A percentile compares a stretch with the other conserved stretches of the same genome.
These are phyloP conservation scores for Fusarium robinianum DNA, from an alignment of 2,329 filamentous ascomycete species.

Conservation along the genomic window DNA sequence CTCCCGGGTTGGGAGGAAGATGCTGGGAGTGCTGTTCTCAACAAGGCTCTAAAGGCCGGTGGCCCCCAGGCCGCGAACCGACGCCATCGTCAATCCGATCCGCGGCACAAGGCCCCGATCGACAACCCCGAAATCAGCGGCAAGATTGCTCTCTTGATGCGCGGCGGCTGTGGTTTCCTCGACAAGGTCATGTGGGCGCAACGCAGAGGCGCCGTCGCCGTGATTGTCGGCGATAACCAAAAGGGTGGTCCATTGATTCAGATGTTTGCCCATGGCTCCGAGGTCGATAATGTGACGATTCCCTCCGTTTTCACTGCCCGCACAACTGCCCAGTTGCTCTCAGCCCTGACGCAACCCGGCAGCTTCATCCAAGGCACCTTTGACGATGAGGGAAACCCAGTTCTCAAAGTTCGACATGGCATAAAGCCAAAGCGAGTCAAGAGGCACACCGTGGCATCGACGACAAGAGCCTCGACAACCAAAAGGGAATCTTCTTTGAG, in stretches of 20 bases:
- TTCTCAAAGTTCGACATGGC: slow-evolving; percentile 57
- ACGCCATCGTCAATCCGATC: no score
- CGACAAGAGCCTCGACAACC: slow-evolving; percentile 12
- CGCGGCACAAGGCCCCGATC: slow-evolving; percentile 29
- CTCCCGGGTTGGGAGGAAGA: slow-evolving; percentile 83
- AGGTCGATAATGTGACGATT: slow-evolving; percentile 89
- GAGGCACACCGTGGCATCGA: slow-evolving; percentile 14
- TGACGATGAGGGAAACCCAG: slow-evolving; percentile 63
- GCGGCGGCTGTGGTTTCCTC: slow-evolving; percentile 92
- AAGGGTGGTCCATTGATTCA: slow-evolving; percentile 88
- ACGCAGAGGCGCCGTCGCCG: slow-evolving; percentile 80
- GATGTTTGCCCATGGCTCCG: slow-evolving; percentile 96
- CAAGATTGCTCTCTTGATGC: slow-evolving; percentile 88
- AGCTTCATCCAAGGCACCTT: slow-evolving; percentile 64
- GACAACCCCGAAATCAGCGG: slow-evolving; percentile 91
- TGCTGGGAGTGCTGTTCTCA: slow-evolving; percentile 51
- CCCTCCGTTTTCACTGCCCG: slow-evolving; percentile 93
- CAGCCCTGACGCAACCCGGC: slow-evolving; percentile 78
- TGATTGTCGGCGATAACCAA: slow-evolving; percentile 93
- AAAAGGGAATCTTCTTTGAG: slow-evolving; percentile 20
- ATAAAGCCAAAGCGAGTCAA: slow-evolving; percentile 39
- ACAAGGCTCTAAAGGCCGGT: slow-evolving; percentile 44
- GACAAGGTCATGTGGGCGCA: slow-evolving; percentile 99
- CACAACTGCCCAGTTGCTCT: slow-evolving; percentile 90
- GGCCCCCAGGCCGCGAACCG: slow-evolving; percentile 28